Conservation (phyloP, 2,329 filamentous ascomycete species). For the Gaeumannomyces tritici region DNA sequence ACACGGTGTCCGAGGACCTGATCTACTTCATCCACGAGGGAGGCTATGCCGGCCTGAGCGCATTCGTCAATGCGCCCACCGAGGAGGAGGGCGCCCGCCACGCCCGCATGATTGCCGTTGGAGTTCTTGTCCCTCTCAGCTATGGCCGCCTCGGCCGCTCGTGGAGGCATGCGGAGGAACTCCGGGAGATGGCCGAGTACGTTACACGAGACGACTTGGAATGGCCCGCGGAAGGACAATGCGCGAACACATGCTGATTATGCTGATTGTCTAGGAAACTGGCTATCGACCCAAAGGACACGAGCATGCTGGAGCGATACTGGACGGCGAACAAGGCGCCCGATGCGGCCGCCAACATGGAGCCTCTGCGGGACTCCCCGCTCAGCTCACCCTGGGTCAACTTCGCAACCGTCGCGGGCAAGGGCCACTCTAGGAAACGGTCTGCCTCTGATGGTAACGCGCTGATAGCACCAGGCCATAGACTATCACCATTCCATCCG, state of each 20-base stretch:
- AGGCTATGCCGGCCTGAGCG: conserved; percentile 77
- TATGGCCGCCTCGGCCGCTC: conserved; percentile 77
- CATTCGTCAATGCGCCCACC: conserved; percentile 78
- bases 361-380: conserved; percentile 32
- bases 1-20: conserved; percentile 79
- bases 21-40: conserved; percentile 86
- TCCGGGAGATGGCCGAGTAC: conserved; percentile 68
- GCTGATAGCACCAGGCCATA: conserved; percentile 50
- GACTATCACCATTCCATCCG: conserved; percentile 70
- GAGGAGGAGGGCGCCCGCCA: conserved; percentile 69
- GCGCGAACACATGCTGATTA: not conserved
- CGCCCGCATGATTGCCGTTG: conserved; percentile 88
- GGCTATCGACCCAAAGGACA: conserved; percentile 54
- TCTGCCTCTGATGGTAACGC: conserved; percentile 54
- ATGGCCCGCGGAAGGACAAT: not conserved
- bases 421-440: conserved; percentile 42
- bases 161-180: conserved; percentile 73
- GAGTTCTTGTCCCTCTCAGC: conserved; percentile 76
- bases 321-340: conserved; percentile 53
- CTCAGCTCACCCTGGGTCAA: conserved; percentile 41
- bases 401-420: conserved; percentile 28
- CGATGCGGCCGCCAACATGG: conserved; percentile 27
- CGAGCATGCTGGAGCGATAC: conserved; percentile 61
- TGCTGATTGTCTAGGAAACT: conserved; percentile 36
- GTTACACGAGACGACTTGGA: conserved; percentile 10